Percentiles rank a stretch among this genome's conserved stretches.
Evolutionary conservation across 148 eudicot species (phyloP).

Genomic region (Polygonum maritimum): DNA sequence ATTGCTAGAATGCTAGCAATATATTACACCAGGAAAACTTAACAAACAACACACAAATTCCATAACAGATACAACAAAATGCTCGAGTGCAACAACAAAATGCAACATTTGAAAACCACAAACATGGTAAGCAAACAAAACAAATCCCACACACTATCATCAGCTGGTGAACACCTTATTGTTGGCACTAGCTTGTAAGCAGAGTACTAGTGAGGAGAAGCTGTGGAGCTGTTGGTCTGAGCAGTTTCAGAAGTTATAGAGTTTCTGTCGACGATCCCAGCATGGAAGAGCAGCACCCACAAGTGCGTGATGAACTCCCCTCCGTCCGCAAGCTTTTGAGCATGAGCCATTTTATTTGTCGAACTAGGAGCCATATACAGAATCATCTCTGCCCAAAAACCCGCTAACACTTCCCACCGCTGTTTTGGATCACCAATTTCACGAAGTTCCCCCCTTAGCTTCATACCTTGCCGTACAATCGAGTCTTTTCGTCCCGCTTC

Average conservation of each 20-base stretch:
- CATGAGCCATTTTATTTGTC: neutral
- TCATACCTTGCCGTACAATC: neutral
- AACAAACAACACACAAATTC: no score
- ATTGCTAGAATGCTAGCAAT: no score
- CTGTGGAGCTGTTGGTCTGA: neutral
- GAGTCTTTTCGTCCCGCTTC: neutral
- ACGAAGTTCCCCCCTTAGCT: neutral
- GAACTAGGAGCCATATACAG: neutral
- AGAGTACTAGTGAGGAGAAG: neutral
- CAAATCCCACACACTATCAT: no score
- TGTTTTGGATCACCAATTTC: neutral
- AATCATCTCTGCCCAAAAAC: neutral
- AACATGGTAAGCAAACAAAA: no score
- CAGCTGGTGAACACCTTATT: no score
- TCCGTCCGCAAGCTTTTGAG: neutral
- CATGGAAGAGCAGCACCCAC: neutral
- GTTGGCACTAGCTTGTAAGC: no score
- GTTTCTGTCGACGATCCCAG: neutral
- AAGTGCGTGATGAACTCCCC: neutral
- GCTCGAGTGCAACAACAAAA: no score
- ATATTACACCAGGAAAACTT: no score
- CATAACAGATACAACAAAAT: no score
- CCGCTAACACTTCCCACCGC: neutral
- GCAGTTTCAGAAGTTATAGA: neutral
- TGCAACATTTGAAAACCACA: no score